Evolutionary conservation across 257 asterid genomes (phyloP).

Genomic region (Solanum chaucha): DNA sequence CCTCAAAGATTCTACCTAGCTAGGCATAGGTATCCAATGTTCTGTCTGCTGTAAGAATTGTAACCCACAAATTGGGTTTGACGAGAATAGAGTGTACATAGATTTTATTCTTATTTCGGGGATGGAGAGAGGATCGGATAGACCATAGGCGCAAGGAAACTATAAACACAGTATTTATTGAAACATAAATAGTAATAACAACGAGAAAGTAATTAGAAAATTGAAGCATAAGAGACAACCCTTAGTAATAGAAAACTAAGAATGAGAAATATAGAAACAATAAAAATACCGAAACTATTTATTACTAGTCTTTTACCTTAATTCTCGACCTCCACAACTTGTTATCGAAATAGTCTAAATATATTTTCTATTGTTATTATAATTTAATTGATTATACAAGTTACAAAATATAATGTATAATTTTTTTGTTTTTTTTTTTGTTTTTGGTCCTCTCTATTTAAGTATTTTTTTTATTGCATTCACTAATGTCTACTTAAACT

Average conservation of each 20-base stretch:
- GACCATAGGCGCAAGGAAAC: not conserved
- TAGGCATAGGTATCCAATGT: not conserved
- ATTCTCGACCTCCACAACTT: rapidly evolving
- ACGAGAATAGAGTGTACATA: not conserved
- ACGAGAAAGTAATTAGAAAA: not conserved
- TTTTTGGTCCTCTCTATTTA: not conserved
- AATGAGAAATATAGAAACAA: not conserved
- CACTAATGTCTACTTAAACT: not conserved
- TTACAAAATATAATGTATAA: not conserved
- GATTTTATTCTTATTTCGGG: not conserved
- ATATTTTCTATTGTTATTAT: not conserved
- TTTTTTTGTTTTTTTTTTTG: not conserved
- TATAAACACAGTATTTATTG: not conserved
- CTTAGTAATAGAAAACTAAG: not conserved
- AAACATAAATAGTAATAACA: not conserved
- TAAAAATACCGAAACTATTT: not conserved
- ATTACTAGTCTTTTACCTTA: not conserved
- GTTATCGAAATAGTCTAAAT: not conserved
- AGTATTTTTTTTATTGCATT: not conserved
- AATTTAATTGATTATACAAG: not conserved
- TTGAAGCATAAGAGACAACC: not conserved
- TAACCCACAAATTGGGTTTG: not conserved
- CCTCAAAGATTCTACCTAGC: not conserved
- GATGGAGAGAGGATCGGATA: not conserved
- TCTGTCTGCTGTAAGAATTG: not conserved